phyloP scores from a whole-genome alignment of 371 early-diverging fungal species.

The Caulochytrium protostelioides region DNA sequence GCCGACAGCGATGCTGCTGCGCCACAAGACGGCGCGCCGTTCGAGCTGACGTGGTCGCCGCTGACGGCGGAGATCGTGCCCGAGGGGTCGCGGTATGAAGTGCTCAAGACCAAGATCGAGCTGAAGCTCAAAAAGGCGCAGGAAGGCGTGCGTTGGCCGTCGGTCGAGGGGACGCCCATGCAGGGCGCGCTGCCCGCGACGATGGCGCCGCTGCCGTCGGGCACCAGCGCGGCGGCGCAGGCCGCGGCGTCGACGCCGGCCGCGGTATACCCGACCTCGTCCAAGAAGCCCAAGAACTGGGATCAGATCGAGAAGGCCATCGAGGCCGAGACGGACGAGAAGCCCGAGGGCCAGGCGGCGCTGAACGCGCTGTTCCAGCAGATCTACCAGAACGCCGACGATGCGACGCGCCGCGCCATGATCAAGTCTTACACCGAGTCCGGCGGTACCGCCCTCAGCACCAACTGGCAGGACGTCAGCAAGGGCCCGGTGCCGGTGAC shows the following conservation, averaged over 20 bases:
- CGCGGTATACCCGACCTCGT: constrained; percentile 21
- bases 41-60: constrained; percentile 54
- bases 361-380: constrained; percentile 73
- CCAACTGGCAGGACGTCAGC: constrained; percentile 88
- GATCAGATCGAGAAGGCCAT: constrained; percentile 37
- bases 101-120: constrained; percentile 81
- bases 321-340: constrained; percentile 43
- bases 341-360: constrained; percentile 65
- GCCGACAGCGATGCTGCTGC: constrained; percentile 52
- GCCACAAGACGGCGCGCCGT: too few relatives aligned
- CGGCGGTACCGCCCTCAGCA: constrained; percentile 82
- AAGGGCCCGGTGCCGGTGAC: constrained; percentile 52
- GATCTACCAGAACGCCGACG: constrained; percentile 73
- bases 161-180: constrained; percentile 63
- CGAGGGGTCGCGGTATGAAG: constrained; percentile 36
- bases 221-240: constrained; percentile 2
- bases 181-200: constrained; percentile 5
- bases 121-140: constrained; percentile 60
- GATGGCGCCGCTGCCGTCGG: background rate
- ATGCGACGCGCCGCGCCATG: constrained; percentile 90
- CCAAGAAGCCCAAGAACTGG: constrained; percentile 52
- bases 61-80: constrained; percentile 53
- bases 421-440: constrained; percentile 91
- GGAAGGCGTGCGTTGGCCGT: constrained; percentile 51
- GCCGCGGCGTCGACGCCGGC: constrained; percentile 10